Conservation (phyloP, 2,329 filamentous ascomycete species). For the Aspergillus fumigatiaffinis region DNA sequence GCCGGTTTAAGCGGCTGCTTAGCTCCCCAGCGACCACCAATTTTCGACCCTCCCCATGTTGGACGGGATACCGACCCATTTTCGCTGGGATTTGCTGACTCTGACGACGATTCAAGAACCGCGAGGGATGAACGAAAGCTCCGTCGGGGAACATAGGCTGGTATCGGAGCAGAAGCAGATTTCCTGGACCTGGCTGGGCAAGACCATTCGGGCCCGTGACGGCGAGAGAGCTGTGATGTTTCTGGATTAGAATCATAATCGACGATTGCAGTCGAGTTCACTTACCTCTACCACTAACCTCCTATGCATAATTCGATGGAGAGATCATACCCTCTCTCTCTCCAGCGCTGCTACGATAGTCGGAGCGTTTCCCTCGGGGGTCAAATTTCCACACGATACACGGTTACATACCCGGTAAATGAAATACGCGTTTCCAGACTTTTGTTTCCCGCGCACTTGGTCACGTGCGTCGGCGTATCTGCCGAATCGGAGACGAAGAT, state of each 20-base stretch:
- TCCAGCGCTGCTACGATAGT: slow-evolving; percentile 13
- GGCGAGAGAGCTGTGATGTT: slow-evolving; percentile 31
- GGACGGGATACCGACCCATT: slow-evolving; percentile 13
- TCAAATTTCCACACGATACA: slow-evolving; percentile 9
- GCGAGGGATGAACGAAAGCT: slow-evolving; percentile 31
- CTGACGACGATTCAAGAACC: slow-evolving; percentile 26
- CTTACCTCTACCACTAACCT: slow-evolving; percentile 31
- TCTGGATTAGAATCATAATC: neutral
- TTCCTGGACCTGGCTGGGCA: slow-evolving; percentile 28
- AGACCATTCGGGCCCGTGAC: slow-evolving; percentile 37
- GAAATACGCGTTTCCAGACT: slow-evolving; percentile 4
- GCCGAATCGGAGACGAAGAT: slow-evolving; percentile 27
- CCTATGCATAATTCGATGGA: slow-evolving; percentile 29
- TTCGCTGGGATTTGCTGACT: slow-evolving; percentile 19
- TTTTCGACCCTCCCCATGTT: slow-evolving; percentile 20
- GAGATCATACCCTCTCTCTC: neutral
- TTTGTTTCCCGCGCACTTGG: slow-evolving; percentile 14
- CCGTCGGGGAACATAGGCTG: slow-evolving; percentile 24
- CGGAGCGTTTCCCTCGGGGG: slow-evolving; percentile 13
- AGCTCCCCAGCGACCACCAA: slow-evolving; percentile 22
- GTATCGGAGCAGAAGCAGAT: slow-evolving; percentile 15
- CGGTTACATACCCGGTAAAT: neutral
- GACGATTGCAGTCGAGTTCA: neutral
- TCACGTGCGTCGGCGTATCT: slow-evolving; percentile 30
- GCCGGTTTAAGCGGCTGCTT: slow-evolving; percentile 16